A percentile compares a stretch with the other conserved stretches of the same genome.
phyloP scores from a whole-genome alignment of 306 rosid species.

The Pyrus bretschneideri region DNA sequence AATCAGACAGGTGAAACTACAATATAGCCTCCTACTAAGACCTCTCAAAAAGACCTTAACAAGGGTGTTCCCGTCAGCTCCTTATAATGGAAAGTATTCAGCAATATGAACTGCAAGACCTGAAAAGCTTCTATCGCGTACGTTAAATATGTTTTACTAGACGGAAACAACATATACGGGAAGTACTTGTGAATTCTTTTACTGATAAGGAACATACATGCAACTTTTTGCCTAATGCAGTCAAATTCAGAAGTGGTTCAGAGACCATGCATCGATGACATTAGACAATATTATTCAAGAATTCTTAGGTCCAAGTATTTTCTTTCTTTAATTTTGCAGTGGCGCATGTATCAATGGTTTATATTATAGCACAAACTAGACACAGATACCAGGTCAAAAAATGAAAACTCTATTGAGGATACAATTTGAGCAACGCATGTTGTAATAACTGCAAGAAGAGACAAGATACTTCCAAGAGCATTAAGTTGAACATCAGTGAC shows the following conservation, averaged over 20 bases:
- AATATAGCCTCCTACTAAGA: not conserved
- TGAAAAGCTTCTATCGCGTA: not conserved
- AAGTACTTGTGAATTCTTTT: not conserved
- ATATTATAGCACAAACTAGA: not conserved
- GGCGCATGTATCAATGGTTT: not conserved
- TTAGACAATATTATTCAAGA: not conserved
- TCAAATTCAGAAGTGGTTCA: not conserved
- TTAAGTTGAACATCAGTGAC: constrained; percentile 92
- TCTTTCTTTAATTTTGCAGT: not conserved
- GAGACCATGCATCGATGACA: not conserved
- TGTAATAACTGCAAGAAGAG: constrained; percentile 81
- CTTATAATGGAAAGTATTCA: not conserved
- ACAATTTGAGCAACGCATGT: constrained; percentile 97
- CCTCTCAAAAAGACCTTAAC: not conserved
- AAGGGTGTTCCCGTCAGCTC: not conserved
- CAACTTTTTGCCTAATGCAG: not conserved
- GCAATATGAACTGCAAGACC: not conserved
- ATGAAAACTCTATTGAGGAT: constrained; percentile 43
- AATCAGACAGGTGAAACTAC: not conserved
- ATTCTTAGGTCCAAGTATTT: not conserved
- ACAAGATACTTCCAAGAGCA: constrained; percentile 71
- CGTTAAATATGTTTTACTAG: not conserved
- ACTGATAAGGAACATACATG: not conserved
- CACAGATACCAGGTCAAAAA: not conserved
- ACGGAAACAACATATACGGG: not conserved